Conservation (phyloP, 352 stramenopile genomes). For the Ophiocytium majus region DNA sequence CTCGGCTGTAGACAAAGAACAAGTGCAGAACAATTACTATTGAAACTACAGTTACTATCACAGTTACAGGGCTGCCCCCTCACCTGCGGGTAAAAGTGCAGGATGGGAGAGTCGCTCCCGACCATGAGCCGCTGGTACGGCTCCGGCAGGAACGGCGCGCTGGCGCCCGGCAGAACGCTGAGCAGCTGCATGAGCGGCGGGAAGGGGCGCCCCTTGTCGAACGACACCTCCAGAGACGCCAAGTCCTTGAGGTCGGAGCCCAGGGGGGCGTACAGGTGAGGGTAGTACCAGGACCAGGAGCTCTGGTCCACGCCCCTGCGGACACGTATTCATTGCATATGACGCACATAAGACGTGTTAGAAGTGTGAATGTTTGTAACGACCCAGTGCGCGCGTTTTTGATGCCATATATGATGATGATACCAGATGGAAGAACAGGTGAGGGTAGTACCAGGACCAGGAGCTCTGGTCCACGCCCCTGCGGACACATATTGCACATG, state of each 20-base stretch:
- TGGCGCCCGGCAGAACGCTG: conserved; percentile 89
- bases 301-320: conserved; percentile 43
- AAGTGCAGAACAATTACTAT: too few relatives aligned
- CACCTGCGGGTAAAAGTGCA: conserved; percentile 83
- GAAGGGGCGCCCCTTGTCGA: conserved; percentile 72
- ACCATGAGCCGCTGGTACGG: conserved; percentile 89
- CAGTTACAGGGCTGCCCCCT: too few relatives aligned
- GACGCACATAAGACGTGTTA: too few relatives aligned
- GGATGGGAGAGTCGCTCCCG: conserved; percentile 71
- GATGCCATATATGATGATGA: too few relatives aligned
- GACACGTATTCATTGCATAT: too few relatives aligned
- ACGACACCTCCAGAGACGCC: conserved; percentile 61
- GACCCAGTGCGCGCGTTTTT: too few relatives aligned
- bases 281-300: conserved; percentile 98
- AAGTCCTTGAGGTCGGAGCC: conserved; percentile 91
- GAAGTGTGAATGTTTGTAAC: too few relatives aligned
- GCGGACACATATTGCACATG: too few relatives aligned
- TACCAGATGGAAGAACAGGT: too few relatives aligned
- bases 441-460: conserved; percentile 98
- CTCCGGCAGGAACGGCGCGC: conserved; percentile 82
- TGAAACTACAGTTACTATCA: too few relatives aligned
- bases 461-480: conserved; percentile 63
- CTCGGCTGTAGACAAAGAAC: too few relatives aligned
- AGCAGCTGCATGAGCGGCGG: conserved; percentile 94
- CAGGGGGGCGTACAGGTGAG: conserved; percentile 94